A percentile compares a stretch with the other conserved stretches of the same genome.
Evolutionary conservation across 768 basidiomycete species (phyloP).

Genomic region (Pilatotrama ljubarskyi): DNA sequence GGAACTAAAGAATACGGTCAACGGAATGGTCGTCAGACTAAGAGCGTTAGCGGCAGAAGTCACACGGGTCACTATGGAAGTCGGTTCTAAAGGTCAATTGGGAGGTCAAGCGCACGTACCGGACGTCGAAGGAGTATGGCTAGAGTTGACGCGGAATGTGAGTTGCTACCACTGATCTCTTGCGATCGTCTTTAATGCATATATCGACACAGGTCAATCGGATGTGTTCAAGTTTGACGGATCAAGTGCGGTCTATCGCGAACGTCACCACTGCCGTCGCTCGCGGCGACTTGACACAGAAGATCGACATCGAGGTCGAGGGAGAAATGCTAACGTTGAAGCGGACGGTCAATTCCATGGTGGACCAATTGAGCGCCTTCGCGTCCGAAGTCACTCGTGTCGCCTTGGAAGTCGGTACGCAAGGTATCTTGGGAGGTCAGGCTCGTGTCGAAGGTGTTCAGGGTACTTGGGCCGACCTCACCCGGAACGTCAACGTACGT

Average conservation of each 20-base stretch:
- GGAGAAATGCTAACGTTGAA: slow-evolving; percentile 87
- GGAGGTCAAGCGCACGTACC: slow-evolving; percentile 88
- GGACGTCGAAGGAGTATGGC: slow-evolving; percentile 92
- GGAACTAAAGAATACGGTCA: slow-evolving; percentile 68
- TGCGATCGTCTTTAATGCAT: neutral
- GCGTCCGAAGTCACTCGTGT: slow-evolving; percentile 82
- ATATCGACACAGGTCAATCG: slow-evolving; percentile 57
- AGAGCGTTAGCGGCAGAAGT: slow-evolving; percentile 80
- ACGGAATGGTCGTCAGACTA: slow-evolving; percentile 50
- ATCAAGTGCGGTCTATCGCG: slow-evolving; percentile 82
- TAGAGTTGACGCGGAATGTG: slow-evolving; percentile 76
- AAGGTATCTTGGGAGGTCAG: slow-evolving; percentile 89
- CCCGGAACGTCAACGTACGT: slow-evolving; percentile 84
- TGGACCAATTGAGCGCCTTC: slow-evolving; percentile 85
- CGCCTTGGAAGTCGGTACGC: slow-evolving; percentile 86
- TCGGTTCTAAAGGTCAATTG: slow-evolving; percentile 85
- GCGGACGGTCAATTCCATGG: slow-evolving; percentile 91
- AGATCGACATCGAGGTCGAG: slow-evolving; percentile 88
- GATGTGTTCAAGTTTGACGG: slow-evolving; percentile 80
- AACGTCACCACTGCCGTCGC: slow-evolving; percentile 89
- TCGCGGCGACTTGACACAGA: slow-evolving; percentile 86
- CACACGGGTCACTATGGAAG: slow-evolving; percentile 80
- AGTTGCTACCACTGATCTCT: slow-evolving; percentile 23
- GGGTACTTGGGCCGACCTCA: slow-evolving; percentile 92
- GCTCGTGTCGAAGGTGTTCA: slow-evolving; percentile 89